A percentile compares a stretch with the other conserved stretches of the same genome.
These are phyloP conservation scores for Solanum gracilifrons DNA, from an alignment of 257 asterid genomes.

Conservation along the genomic window DNA sequence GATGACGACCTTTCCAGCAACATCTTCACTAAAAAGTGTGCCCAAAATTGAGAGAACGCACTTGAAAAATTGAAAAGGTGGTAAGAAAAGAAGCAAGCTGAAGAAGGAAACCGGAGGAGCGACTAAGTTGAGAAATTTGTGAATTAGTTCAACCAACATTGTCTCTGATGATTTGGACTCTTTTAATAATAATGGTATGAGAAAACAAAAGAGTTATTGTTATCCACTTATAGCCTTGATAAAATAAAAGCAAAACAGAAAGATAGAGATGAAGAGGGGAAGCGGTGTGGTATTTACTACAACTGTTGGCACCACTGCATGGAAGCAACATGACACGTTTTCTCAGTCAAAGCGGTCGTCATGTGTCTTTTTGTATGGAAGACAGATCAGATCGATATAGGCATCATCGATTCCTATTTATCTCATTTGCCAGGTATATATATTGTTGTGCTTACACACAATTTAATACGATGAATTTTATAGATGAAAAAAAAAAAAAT, in stretches of 20 bases:
- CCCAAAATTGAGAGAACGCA: conserved; percentile 14
- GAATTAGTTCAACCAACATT: conserved; percentile 23
- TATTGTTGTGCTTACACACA: too few relatives aligned
- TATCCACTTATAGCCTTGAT: not conserved
- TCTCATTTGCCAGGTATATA: not conserved
- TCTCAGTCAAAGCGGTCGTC: not conserved
- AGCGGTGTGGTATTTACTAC: not conserved
- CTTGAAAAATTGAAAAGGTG: conserved; percentile 31
- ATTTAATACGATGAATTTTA: too few relatives aligned
- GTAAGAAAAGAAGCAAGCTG: conserved; percentile 22
- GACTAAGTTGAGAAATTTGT: conserved; percentile 24
- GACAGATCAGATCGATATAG: not conserved
- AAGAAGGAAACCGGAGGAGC: conserved; percentile 26
- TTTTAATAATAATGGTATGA: not conserved
- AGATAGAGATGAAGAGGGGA: not conserved
- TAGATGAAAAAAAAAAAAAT: too few relatives aligned
- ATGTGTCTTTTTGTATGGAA: not conserved
- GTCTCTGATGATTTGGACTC: not conserved
- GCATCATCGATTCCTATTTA: not conserved
- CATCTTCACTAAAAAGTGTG: conserved; percentile 32
- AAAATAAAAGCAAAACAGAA: not conserved
- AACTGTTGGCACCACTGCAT: not conserved
- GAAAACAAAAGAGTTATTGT: not conserved
- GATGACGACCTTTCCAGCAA: conserved; percentile 59
- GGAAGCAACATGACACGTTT: not conserved